Conservation (phyloP, 768 basidiomycete genomes). For the Peribolospora kevripleyi region DNA sequence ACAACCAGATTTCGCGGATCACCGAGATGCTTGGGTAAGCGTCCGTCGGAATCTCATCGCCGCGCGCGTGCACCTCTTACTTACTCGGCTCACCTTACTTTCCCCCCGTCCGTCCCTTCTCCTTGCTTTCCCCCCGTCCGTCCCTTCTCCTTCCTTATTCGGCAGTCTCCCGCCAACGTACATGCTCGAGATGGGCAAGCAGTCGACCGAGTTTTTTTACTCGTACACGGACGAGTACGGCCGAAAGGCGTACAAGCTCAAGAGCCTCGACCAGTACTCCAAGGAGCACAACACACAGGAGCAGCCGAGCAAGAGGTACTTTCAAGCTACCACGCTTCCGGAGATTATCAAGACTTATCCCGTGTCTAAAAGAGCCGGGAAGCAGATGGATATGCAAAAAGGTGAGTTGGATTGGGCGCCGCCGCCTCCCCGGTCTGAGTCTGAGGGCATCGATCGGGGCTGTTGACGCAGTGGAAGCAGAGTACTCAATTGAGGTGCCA, state of each 20-base stretch:
- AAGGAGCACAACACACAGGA: conserved; percentile 85
- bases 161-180: conserved; percentile 61
- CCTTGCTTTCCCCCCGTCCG: not conserved
- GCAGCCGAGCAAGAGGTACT: conserved; percentile 97
- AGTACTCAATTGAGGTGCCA: too few relatives aligned
- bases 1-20: conserved; percentile 89
- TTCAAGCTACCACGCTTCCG: conserved; percentile 73
- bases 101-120: not conserved
- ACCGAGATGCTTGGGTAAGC: conserved; percentile 93
- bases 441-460: too few relatives aligned
- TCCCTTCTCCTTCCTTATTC: not conserved
- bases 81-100: not conserved
- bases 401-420: conserved; percentile 29
- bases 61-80: not conserved
- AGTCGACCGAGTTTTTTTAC: conserved; percentile 82
- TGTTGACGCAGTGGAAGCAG: too few relatives aligned
- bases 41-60: not conserved
- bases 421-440: not conserved
- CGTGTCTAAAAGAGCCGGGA: conserved; percentile 59
- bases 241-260: conserved; percentile 56
- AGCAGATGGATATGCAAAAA: conserved; percentile 61
- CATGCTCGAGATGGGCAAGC: conserved; percentile 92
- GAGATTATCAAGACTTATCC: conserved; percentile 92
- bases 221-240: conserved; percentile 42
- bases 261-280: conserved; percentile 82